Base-by-base conservation (phyloP, 78 protist species). In the Monosiga brevicollis region DNA sequence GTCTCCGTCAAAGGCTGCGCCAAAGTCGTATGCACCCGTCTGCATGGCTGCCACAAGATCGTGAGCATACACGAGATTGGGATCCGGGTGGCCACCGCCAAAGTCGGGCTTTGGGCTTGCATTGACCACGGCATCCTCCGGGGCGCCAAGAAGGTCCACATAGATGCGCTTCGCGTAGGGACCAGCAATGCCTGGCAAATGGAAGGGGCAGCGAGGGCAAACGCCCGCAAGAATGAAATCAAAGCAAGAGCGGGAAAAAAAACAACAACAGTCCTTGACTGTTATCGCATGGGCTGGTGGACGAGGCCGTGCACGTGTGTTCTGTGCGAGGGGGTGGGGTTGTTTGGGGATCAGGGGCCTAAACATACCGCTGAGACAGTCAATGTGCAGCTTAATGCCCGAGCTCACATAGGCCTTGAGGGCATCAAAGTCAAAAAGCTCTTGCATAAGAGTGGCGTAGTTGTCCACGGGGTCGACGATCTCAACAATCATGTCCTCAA, bases 11-110 rank as follows among this genome's bases (percentile, higher is more conserved):
- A 89, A 85, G 29, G 99, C 99, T 32, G 96, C 94, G 38, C 98
- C 99, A 81, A 95, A 74, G 77, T 43, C 91, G 73, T 86, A 91
- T 37, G 15, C 38, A 35, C 86, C 88, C 25, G 79, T n/a, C 49
- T 86, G 81, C 97, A 96, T 93, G 49, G 1, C 42, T 1, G 89
- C 89, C 2, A 95, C 98, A 34, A 98, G 93, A 34, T 88, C 94
- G 15, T 86, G 87, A 9, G 99, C 99, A 81, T 96, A 93, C 25
- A 96, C 91, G 37, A 95, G 88, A 87, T 96, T 98, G 41, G 99
- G 99, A 84, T 98, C 99, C 6, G 99, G 97, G 88, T 98, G 99
- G 49, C 94, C 76, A 55, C 95, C 96, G 49, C 97, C 97, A 82
- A 98, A 98, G 86, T 98, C 99, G 2, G 90, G 91, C 70, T 74